These are phyloP conservation scores for Venturia aucupariae DNA, from an alignment of 2,329 filamentous ascomycete genomes.

Conservation along the genomic window DNA sequence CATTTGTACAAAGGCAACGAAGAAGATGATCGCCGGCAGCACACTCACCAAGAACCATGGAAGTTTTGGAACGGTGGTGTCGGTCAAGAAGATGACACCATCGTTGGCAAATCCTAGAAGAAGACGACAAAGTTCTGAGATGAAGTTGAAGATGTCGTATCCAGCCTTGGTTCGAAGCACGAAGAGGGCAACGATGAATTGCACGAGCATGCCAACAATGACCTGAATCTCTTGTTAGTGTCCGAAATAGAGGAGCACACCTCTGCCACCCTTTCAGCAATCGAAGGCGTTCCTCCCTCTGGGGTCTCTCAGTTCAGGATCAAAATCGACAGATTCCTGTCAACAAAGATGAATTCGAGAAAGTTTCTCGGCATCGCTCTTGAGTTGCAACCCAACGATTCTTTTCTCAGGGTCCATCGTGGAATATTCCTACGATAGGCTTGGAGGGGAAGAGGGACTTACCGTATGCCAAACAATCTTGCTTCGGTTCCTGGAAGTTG, in stretches of 20 bases:
- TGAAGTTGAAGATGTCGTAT: conserved; percentile 84
- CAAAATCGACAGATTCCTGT: not conserved
- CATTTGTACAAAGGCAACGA: conserved; percentile 84
- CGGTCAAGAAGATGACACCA: conserved; percentile 65
- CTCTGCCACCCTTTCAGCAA: too few relatives aligned
- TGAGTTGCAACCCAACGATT: too few relatives aligned
- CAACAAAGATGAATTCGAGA: too few relatives aligned
- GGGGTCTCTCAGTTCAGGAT: not conserved
- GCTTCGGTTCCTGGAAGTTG: conserved; percentile 61
- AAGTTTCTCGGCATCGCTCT: too few relatives aligned
- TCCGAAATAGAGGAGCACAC: too few relatives aligned
- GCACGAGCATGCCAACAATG: conserved; percentile 77
- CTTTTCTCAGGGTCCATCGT: too few relatives aligned
- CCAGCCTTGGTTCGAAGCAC: conserved; percentile 73
- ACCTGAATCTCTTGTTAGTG: conserved; percentile 30
- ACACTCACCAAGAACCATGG: conserved; percentile 68
- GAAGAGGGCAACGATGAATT: conserved; percentile 83
- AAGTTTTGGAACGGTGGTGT: conserved; percentile 32
- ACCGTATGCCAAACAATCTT: conserved; percentile 39
- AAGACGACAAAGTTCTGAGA: conserved; percentile 63
- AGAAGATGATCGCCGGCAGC: conserved; percentile 91
- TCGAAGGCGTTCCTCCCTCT: too few relatives aligned
- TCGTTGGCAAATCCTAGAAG: conserved; percentile 67
- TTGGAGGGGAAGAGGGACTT: not conserved
- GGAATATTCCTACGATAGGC: too few relatives aligned